Conservation (phyloP, 805 yeast genomes). For the Candida sphagnicola region DNA sequence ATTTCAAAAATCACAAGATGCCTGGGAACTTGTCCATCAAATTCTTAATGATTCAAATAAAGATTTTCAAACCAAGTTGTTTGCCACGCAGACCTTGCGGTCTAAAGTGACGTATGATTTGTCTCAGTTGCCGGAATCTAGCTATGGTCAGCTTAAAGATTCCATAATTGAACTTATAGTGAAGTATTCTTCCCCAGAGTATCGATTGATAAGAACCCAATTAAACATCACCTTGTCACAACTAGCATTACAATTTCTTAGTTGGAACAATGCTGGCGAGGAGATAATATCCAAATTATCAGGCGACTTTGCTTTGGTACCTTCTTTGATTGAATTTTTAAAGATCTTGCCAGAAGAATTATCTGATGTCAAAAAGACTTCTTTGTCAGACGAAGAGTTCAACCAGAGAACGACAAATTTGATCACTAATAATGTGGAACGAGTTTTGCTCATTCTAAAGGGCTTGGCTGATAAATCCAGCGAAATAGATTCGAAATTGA, state of each 20-base stretch:
- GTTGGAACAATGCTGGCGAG: slow-evolving; percentile 67
- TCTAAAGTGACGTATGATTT: slow-evolving; percentile 83
- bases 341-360: slow-evolving; percentile 91
- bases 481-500: slow-evolving; percentile 26
- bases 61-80: slow-evolving; percentile 61
- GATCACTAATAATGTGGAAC: slow-evolving; percentile 62
- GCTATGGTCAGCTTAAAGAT: slow-evolving; percentile 60
- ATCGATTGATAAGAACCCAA: slow-evolving; percentile 73
- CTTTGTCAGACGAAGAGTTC: slow-evolving; percentile 80
- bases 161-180: slow-evolving; percentile 58
- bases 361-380: slow-evolving; percentile 68
- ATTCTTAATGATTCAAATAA: slow-evolving; percentile 38
- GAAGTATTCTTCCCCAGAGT: slow-evolving; percentile 32
- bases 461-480: slow-evolving; percentile 31
- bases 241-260: slow-evolving; percentile 69
- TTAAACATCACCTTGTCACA: slow-evolving; percentile 78
- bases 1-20: slow-evolving; percentile 77
- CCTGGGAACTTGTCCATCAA: slow-evolving; percentile 72
- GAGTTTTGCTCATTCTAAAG: slow-evolving; percentile 61
- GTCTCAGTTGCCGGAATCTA: slow-evolving; percentile 59
- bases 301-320: slow-evolving; percentile 30
- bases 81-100: slow-evolving; percentile 88
- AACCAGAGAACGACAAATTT: slow-evolving; percentile 58
- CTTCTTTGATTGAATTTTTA: slow-evolving; percentile 65
- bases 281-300: slow-evolving; percentile 59